Percentiles rank a stretch among this genome's conserved stretches.
These are phyloP conservation scores for Inonotus obliquus DNA, from an alignment of 1,284 basidiomycete genomes.

Conservation along the genomic window DNA sequence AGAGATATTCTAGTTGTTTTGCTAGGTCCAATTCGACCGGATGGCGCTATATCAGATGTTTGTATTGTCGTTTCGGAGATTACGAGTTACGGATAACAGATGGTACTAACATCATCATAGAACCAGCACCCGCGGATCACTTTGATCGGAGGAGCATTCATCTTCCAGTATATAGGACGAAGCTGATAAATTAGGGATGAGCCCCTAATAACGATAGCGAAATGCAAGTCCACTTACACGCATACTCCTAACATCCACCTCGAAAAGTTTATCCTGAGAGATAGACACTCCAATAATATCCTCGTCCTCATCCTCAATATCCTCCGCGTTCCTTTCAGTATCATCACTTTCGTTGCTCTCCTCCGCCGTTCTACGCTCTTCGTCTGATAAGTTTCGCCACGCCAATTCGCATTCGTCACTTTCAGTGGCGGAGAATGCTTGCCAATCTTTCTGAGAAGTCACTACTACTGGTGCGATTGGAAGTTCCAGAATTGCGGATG, in stretches of 20 bases:
- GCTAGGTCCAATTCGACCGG: conserved; percentile 38
- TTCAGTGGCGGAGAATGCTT: conserved; percentile 19
- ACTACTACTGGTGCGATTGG: conserved; percentile 21
- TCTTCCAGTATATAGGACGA: conserved; percentile 46
- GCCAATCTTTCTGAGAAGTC: conserved; percentile 15
- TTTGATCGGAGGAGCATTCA: conserved; percentile 37
- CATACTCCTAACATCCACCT: conserved; percentile 29
- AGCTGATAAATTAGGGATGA: conserved; percentile 28
- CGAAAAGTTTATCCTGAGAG: conserved; percentile 27
- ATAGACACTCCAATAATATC: conserved; percentile 25
- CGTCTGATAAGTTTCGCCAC: conserved; percentile 26
- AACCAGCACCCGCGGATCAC: conserved; percentile 48
- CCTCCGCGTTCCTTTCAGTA: conserved; percentile 10
- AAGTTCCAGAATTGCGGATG: conserved; percentile 22
- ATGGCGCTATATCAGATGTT: conserved; percentile 20
- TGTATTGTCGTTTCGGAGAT: not conserved
- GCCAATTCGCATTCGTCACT: conserved; percentile 18
- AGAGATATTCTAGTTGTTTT: conserved; percentile 33
- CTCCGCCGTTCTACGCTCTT: conserved; percentile 23
- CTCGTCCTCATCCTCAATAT: conserved; percentile 20
- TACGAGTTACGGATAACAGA: not conserved
- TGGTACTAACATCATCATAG: conserved; percentile 36
- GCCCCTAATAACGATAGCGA: not conserved
- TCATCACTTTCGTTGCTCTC: conserved; percentile 16
- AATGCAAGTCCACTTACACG: conserved; percentile 20